These are phyloP conservation scores for Penicillium sp. DNA, from an alignment of 2,329 filamentous ascomycete species.

Conservation along the genomic window DNA sequence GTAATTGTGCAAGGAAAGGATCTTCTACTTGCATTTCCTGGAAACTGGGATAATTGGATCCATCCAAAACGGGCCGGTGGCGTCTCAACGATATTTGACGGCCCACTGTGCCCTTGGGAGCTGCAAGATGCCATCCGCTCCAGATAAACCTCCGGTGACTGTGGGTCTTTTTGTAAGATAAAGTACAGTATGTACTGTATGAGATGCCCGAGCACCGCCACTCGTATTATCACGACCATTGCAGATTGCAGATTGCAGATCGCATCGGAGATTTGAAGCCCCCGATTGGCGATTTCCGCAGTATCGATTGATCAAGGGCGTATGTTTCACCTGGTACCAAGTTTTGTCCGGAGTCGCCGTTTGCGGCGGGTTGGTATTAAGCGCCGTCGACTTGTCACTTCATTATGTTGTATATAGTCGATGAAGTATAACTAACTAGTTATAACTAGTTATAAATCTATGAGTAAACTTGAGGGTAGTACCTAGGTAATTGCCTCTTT, in stretches of 20 bases:
- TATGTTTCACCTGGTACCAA: constrained; percentile 1
- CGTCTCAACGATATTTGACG: constrained; percentile 1
- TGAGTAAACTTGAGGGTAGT: too few relatives aligned
- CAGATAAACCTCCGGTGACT: constrained; percentile 3
- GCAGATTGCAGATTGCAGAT: neutral
- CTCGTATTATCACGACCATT: neutral
- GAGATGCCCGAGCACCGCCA: neutral
- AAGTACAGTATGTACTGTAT: neutral
- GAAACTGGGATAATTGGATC: constrained; percentile 18
- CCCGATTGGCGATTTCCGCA: neutral
- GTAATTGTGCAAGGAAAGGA: constrained; percentile 8
- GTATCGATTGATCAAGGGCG: neutral
- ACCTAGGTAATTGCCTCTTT: too few relatives aligned
- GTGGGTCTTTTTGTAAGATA: neutral
- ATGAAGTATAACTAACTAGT: too few relatives aligned
- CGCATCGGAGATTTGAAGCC: neutral
- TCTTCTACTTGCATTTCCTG: constrained; percentile 26
- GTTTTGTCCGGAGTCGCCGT: constrained; percentile 9
- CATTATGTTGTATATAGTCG: neutral
- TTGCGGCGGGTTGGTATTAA: neutral
- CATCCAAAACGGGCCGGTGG: constrained; percentile 11
- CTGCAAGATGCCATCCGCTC: constrained; percentile 13
- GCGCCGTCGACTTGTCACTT: neutral
- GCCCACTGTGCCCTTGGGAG: constrained; percentile 13
- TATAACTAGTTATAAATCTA: too few relatives aligned